Conservation (phyloP, 2,329 filamentous ascomycete genomes). For the Pseudogymnoascus sp. region DNA sequence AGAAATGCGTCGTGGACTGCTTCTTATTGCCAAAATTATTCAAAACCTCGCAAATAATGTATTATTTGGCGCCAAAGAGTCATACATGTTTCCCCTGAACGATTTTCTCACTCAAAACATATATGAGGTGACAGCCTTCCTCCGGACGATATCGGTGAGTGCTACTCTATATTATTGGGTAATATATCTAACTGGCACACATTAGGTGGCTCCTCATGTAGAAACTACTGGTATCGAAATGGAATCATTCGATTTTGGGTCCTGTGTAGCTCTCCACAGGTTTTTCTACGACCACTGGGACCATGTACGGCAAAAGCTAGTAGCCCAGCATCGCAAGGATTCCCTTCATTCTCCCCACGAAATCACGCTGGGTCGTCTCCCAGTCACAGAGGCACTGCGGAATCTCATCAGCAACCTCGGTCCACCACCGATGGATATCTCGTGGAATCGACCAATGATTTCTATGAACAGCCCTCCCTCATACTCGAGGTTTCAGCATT, state of each 20-base stretch:
- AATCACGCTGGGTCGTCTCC: conserved; percentile 43
- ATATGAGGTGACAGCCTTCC: conserved; percentile 58
- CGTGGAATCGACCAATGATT: conserved; percentile 62
- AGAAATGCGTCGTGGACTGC: conserved; percentile 60
- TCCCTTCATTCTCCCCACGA: conserved; percentile 49
- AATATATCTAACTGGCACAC: conserved; percentile 12
- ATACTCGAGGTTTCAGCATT: conserved; percentile 64
- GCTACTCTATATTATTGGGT: background rate
- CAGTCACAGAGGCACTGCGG: conserved; percentile 52
- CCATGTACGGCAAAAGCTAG: conserved; percentile 57
- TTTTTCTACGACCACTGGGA: conserved; percentile 69
- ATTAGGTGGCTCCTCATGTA: conserved; percentile 41
- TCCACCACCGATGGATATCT: conserved; percentile 59
- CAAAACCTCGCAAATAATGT: conserved; percentile 68
- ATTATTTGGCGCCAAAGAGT: conserved; percentile 63
- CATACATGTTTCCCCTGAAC: conserved; percentile 66
- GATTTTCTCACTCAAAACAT: conserved; percentile 63
- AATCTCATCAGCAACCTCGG: conserved; percentile 60
- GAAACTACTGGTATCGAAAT: conserved; percentile 35
- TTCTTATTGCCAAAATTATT: conserved; percentile 64
- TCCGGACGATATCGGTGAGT: conserved; percentile 59
- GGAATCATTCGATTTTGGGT: conserved; percentile 61
- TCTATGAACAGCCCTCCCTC: conserved; percentile 54
- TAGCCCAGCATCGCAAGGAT: conserved; percentile 51
- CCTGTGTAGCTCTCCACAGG: conserved; percentile 61